phyloP scores from a whole-genome alignment of 164 flowering plant genomes.

The Saururus chinensis region DNA sequence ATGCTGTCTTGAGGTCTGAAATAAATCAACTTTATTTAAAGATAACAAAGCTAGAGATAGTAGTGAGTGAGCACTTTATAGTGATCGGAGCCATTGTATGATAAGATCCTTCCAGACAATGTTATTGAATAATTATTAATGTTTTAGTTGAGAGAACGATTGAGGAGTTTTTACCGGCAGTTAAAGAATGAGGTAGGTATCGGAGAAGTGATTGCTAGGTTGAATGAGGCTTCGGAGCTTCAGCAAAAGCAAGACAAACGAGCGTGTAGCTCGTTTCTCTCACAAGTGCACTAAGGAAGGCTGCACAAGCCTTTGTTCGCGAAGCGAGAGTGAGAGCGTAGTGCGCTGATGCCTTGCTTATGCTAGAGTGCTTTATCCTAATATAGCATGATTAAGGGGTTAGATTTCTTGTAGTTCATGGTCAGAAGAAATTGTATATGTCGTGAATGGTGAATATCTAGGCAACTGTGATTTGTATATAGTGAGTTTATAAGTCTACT shows the following conservation, averaged over 20 bases:
- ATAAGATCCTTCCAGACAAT: conserved; percentile 72
- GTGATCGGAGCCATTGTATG: conserved; percentile 75
- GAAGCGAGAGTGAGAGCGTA: too few relatives aligned
- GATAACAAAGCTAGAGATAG: conserved; percentile 89
- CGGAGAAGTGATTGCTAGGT: conserved; percentile 71
- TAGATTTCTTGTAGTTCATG: too few relatives aligned
- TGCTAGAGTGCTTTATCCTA: too few relatives aligned
- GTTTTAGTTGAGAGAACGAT: conserved; percentile 94
- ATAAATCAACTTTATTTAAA: conserved; percentile 74
- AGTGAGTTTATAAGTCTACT: too few relatives aligned
- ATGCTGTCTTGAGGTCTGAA: conserved; percentile 63
- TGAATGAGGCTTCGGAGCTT: conserved; percentile 68
- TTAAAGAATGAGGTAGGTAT: conserved; percentile 79
- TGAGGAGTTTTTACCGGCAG: conserved; percentile 87
- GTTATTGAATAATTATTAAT: conserved; percentile 92
- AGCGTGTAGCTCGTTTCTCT: too few relatives aligned
- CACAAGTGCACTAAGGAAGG: too few relatives aligned
- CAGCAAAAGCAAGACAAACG: conserved; percentile 83
- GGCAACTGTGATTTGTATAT: too few relatives aligned
- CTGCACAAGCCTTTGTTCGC: too few relatives aligned
- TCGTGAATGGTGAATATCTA: too few relatives aligned
- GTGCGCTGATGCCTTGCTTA: too few relatives aligned
- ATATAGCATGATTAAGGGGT: too few relatives aligned
- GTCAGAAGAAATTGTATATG: too few relatives aligned
- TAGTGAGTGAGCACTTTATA: conserved; percentile 78